Conservation (phyloP, 2,329 filamentous ascomycete genomes). For the Cladorrhinum sp. region DNA sequence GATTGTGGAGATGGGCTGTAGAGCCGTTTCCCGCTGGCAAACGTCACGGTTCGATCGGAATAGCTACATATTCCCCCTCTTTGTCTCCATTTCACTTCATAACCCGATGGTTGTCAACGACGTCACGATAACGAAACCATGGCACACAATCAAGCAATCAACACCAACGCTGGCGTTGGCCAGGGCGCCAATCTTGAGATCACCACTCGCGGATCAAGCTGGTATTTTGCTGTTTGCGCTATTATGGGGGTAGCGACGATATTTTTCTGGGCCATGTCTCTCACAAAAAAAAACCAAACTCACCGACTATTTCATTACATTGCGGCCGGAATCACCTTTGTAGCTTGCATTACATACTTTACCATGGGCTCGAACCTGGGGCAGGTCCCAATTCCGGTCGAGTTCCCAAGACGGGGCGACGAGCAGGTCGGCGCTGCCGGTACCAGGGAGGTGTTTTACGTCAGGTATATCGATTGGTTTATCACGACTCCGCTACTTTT, state of each 20-base stretch:
- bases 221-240: slow-evolving; percentile 60
- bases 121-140: slow-evolving; percentile 17
- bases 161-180: slow-evolving; percentile 43
- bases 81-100: no score
- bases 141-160: slow-evolving; percentile 44
- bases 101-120: no score
- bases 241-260: slow-evolving; percentile 55
- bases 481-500: no score
- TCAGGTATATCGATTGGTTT: slow-evolving; percentile 63
- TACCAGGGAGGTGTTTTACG: slow-evolving; percentile 64
- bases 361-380: no score
- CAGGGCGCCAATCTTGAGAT: slow-evolving; percentile 56
- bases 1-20: no score
- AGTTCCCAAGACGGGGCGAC: slow-evolving; percentile 47
- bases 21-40: no score
- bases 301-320: no score
- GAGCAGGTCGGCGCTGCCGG: slow-evolving; percentile 44
- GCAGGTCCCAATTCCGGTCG: slow-evolving; percentile 47
- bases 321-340: no score
- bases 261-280: no score
- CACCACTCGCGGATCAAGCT: slow-evolving; percentile 57
- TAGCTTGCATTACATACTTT: no score
- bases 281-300: no score
- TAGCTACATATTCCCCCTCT: not conserved
- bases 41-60: no score